phyloP scores from a whole-genome alignment of 108 stramenopile species.

The Craspedostauros australis region DNA sequence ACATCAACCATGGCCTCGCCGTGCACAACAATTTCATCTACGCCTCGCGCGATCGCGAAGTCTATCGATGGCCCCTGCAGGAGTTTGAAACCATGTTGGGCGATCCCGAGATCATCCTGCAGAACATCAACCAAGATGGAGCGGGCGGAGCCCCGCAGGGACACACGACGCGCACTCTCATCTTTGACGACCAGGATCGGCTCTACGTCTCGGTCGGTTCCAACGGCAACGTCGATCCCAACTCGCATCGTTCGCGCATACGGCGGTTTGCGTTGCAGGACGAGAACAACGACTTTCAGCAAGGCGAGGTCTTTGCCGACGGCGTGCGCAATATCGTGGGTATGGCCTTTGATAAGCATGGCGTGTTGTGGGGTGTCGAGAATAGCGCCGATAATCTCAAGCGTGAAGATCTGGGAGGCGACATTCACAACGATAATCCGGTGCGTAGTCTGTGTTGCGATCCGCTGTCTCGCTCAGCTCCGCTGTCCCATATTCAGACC shows the following conservation, averaged over 20 bases:
- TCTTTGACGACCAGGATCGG: conserved; percentile 41
- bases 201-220: conserved; percentile 66
- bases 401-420: conserved; percentile 59
- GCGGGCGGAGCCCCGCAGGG: conserved; percentile 48
- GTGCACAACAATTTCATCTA: conserved; percentile 44
- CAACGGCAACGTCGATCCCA: conserved; percentile 37
- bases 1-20: conserved; percentile 61
- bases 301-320: conserved; percentile 67
- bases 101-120: conserved; percentile 18
- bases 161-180: conserved; percentile 62
- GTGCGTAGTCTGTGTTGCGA: background rate
- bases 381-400: conserved; percentile 60
- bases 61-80: conserved; percentile 47
- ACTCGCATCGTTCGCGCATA: conserved; percentile 57
- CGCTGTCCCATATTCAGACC: no score
- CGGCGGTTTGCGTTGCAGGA: conserved; percentile 39
- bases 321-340: conserved; percentile 73
- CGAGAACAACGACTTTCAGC: conserved; percentile 29
- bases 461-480: background rate
- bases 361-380: conserved; percentile 73
- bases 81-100: conserved; percentile 16
- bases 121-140: conserved; percentile 40
- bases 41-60: conserved; percentile 47
- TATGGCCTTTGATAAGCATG: conserved; percentile 59
- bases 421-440: conserved; percentile 64